phyloP scores from a whole-genome alignment of 345 rosid species.

The Rhizophora mangle region DNA sequence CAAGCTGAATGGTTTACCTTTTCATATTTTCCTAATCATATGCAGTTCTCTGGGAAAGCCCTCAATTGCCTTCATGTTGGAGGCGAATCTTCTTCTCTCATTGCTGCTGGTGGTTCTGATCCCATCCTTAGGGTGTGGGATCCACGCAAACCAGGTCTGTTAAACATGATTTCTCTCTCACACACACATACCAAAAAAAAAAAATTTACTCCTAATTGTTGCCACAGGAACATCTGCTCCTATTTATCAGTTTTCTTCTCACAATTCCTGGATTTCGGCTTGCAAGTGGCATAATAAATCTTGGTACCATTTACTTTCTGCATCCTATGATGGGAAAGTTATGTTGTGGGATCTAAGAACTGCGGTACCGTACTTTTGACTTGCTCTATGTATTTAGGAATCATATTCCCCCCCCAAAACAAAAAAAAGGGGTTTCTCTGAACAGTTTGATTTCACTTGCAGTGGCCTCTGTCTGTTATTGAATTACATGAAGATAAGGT shows the following conservation, averaged over 20 bases:
- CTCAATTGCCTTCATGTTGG: constrained; percentile 80
- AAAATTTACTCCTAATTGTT: not conserved
- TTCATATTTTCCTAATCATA: constrained; percentile 5
- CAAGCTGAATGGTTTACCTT: constrained; percentile 6
- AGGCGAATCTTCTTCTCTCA: constrained; percentile 86
- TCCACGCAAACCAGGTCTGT: constrained; percentile 91
- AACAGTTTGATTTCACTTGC: constrained; percentile 36
- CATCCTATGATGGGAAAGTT: constrained; percentile 97
- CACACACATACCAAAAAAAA: no score
- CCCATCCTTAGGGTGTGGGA: constrained; percentile 94
- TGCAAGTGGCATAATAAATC: constrained; percentile 94
- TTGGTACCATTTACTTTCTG: constrained; percentile 77
- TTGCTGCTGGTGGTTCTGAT: constrained; percentile 91
- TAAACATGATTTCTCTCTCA: not conserved
- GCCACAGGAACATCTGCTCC: constrained; percentile 86
- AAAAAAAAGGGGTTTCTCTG: not conserved
- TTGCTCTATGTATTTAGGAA: constrained; percentile 7
- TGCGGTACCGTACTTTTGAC: constrained; percentile 51
- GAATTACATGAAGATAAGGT: constrained; percentile 87
- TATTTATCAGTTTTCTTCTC: constrained; percentile 73
- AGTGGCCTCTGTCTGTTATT: constrained; percentile 90
- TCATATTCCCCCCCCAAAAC: no score
- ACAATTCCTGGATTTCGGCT: constrained; percentile 85
- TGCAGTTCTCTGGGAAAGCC: constrained; percentile 80
- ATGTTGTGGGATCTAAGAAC: constrained; percentile 99